Base-by-base conservation (phyloP, 768 basidiomycete genomes). In the Termitomyces sp. region DNA sequence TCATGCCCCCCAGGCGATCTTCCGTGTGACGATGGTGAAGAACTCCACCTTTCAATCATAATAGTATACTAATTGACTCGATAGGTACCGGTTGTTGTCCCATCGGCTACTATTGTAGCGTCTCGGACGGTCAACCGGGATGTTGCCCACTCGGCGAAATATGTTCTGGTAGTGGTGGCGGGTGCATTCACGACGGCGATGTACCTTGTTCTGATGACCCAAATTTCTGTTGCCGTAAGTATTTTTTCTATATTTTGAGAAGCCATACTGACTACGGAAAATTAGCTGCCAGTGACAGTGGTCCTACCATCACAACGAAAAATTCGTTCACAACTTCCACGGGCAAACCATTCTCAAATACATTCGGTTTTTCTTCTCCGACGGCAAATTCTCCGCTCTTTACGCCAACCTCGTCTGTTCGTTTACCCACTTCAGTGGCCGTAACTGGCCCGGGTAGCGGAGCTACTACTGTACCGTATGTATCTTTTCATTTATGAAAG, bases 1-100 rank as follows among this genome's bases (percentile, higher is more conserved):
- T 22, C 26, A 36, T 54, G 53, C 22, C 5, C 53, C 14, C 4
- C 30, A 1, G 43, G 53, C 7, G 43, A 54, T 43, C 32, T 54
- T 16, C 43, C 53, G 7, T 54, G 53, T 32, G 43, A 54, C 33
- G 53, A 54, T 43, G 53, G 53, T 54, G 33, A 27, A n/a, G 18
- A 33, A 3, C 22, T 7, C 3, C n/a, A 22, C 13, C 12, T 27
- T 33, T 5, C 5, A 18, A 18, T 20, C 40, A 32, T 36, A 5
- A 2, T 20, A 32, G 5, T 7, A 4, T 33, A 20, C n/a, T 33
- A n/a, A 48, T 20, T 33, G 30, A 33, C 12, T 20, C 16, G 47
- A 33, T n/a, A 48, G 47, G 47, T 48, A 12, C 4, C 7, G 40
- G 53, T 14, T 54, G 43, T 22, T 54, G 43, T 14, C 30, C 40